phyloP scores from a whole-genome alignment of 805 yeast species.

The Candida namnaoensis region DNA sequence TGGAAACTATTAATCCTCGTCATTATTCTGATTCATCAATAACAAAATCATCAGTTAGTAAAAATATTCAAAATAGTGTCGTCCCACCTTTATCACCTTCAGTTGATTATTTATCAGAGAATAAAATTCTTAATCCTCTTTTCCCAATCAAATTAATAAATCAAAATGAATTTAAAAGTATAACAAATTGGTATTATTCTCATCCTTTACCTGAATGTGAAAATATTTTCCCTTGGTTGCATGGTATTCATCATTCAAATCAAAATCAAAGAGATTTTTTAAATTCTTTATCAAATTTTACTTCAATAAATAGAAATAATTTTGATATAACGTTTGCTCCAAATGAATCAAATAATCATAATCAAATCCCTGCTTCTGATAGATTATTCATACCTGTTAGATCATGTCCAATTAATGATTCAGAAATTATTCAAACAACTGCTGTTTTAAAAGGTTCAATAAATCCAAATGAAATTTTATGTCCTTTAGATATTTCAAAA shows the following conservation, averaged over 20 bases:
- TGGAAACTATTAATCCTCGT: background rate
- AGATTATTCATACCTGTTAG: constrained; percentile 17
- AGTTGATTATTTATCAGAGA: constrained; percentile 11
- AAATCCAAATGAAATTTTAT: constrained; percentile 42
- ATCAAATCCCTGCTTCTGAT: constrained; percentile 11
- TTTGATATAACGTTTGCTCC: constrained; percentile 8
- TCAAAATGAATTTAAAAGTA: constrained; percentile 9
- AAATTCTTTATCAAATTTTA: constrained; percentile 11
- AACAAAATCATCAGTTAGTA: background rate
- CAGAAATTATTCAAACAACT: constrained; percentile 6
- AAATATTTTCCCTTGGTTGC: constrained; percentile 84
- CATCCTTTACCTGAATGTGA: constrained; percentile 53
- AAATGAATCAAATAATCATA: constrained; percentile 1
- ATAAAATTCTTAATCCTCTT: constrained; percentile 4
- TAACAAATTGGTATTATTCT: constrained; percentile 13
- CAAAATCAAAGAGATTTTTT: constrained; percentile 15
- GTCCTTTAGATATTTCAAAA: constrained; percentile 35
- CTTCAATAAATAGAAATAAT: constrained; percentile 13
- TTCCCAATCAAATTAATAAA: constrained; percentile 13
- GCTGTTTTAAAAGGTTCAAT: constrained; percentile 49
- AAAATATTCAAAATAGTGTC: background rate
- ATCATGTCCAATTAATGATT: constrained; percentile 17
- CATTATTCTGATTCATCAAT: constrained; percentile 1
- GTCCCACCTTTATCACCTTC: constrained; percentile 5
- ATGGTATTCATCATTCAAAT: constrained; percentile 38